Conservation (phyloP, 371 early-diverging fungal species). For the Catenaria anguillulae region DNA sequence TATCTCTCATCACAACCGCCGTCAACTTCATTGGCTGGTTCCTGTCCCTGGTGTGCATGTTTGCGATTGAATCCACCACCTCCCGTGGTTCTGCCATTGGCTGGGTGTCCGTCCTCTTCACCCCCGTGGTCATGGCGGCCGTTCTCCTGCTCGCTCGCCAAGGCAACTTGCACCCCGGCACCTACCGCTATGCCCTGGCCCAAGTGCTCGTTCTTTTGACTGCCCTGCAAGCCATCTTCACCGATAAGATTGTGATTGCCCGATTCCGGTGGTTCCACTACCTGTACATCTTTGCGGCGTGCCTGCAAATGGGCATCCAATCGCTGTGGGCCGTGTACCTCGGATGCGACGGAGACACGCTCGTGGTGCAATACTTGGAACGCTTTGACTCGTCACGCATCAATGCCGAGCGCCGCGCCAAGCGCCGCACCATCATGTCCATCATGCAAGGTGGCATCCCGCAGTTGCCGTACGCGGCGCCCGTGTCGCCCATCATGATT, state of each 20-base stretch:
- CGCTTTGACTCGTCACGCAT: neutral
- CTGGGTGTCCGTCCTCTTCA: neutral
- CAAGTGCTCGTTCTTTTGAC: neutral
- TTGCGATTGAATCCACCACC: too few species aligned
- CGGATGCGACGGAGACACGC: neutral
- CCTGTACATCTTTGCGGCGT: neutral
- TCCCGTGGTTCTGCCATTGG: neutral
- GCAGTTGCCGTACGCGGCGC: neutral
- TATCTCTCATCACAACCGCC: neutral
- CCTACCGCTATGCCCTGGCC: neutral
- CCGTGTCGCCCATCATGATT: neutral
- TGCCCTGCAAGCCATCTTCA: neutral
- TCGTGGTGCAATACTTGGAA: neutral
- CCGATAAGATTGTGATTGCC: neutral
- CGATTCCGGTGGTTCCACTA: too few species aligned
- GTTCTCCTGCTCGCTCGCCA: neutral
- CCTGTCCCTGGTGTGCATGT: neutral
- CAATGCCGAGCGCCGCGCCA: neutral
- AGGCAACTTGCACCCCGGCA: neutral
- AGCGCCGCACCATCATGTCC: neutral
- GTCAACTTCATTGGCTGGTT: neutral
- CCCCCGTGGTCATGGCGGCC: neutral
- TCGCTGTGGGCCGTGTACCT: neutral
- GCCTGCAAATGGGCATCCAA: neutral
- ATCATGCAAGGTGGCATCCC: neutral